Base-by-base conservation (phyloP, 164 flowering plant species). In the Vitis labrusca region DNA sequence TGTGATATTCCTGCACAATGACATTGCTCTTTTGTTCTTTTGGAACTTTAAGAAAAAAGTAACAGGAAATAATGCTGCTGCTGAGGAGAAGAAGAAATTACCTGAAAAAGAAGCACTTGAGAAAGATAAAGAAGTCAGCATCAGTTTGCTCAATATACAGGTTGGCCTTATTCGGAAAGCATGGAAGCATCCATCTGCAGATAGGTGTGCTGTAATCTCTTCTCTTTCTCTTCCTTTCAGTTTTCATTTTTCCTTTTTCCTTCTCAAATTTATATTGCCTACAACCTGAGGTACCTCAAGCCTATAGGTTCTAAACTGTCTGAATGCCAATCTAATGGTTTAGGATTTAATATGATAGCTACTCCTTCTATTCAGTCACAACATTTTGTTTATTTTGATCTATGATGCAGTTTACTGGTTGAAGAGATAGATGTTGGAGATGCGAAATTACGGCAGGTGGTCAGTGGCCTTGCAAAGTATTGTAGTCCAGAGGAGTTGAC, bases 141-240 rank as follows among this genome's bases (percentile, higher is more conserved):
- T 95, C 53, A 90, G 90, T 76, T 69, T 89, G 73, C 87, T 95
- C 14, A 91, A 95, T 76, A 82, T 95, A 74, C 93, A 88, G 74
- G 93, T 95, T 85, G 99, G 97, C 50, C 82, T 86, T 10, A 87
- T 95, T 79, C 90, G 85, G 71, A 95, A 91, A 84, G 98, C 97
- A 52, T 91, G 91, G 89, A 93, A 93, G 79, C 99, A 95, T 83
- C 99, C 99, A 62, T 88, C 98, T 73, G 99, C 99, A 58, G 99
- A 95, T 77, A 95, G 99, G 99, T 95, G 75, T 65, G n/a, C 59
- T 11, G 16, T 32, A 14, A 11, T 68, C 9, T 65, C 10, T n/a
- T 13, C 12, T 10, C 37, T 64, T 3, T 10, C 55, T 58, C 17
- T 29, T 64, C 57, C 10, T 27, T 16, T 2, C 10, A 12, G 23